A percentile compares a stretch with the other conserved stretches of the same genome.
Conservation (phyloP, 2,329 filamentous ascomycete species). For the Magnaporthiopsis rhizophila region DNA sequence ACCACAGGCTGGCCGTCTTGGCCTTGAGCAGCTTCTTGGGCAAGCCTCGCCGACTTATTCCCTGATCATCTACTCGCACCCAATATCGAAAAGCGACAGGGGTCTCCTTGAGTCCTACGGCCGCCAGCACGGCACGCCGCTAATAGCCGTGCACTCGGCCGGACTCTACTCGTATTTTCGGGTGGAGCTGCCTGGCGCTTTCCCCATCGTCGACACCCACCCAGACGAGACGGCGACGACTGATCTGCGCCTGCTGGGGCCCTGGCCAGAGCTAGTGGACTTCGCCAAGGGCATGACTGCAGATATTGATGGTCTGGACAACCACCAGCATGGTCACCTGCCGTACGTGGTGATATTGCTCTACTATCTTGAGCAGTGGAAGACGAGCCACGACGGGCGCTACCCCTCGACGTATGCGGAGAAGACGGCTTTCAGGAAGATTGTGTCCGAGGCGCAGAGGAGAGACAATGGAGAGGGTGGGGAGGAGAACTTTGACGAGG, state of each 20-base stretch:
- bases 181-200: conserved; percentile 67
- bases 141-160: conserved; percentile 77
- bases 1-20: conserved; percentile 9
- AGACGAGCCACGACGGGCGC: conserved; percentile 56
- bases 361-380: conserved; percentile 78
- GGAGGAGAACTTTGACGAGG: conserved; percentile 97
- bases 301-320: conserved; percentile 60
- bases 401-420: conserved; percentile 71
- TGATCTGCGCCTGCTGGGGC: conserved; percentile 74
- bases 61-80: conserved; percentile 46
- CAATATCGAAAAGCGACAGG: conserved; percentile 36
- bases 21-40: conserved; percentile 27
- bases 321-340: conserved; percentile 84
- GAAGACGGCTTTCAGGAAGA: conserved; percentile 72
- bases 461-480: conserved; percentile 72
- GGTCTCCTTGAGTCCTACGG: conserved; percentile 38
- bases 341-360: conserved; percentile 80
- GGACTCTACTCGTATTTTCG: conserved; percentile 90
- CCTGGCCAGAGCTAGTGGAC: conserved; percentile 73
- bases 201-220: conserved; percentile 92
- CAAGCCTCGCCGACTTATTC: conserved; percentile 35
- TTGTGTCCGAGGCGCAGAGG: conserved; percentile 60
- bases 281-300: conserved; percentile 61
- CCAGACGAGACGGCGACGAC: conserved; percentile 78
- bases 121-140: conserved; percentile 54